Percentiles rank a stretch among this genome's conserved stretches.
These are phyloP conservation scores for Phanerochaete sordida DNA, from an alignment of 768 basidiomycete species.

Conservation along the genomic window DNA sequence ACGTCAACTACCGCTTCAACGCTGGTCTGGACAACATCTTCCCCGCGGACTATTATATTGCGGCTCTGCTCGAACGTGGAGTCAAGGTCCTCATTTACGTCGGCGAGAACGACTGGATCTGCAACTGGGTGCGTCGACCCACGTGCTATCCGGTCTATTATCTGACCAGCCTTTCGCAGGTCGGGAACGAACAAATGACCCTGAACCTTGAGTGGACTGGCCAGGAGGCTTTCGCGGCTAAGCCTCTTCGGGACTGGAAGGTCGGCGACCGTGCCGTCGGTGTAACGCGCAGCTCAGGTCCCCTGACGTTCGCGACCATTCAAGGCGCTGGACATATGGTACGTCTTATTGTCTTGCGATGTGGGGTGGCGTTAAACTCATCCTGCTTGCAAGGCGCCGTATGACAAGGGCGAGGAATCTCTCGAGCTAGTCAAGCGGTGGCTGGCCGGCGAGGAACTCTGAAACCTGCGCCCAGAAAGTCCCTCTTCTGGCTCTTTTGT, in stretches of 20 bases:
- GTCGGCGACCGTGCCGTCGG: conserved; percentile 53
- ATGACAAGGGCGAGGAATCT: conserved; percentile 57
- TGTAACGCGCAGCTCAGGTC: conserved; percentile 45
- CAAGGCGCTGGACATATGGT: conserved; percentile 78
- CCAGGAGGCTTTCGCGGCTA: conserved; percentile 39
- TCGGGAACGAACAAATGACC: conserved; percentile 64
- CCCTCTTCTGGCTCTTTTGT: too few relatives aligned
- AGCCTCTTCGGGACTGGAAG: conserved; percentile 49
- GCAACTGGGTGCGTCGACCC: conserved; percentile 46
- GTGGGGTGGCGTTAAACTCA: background rate
- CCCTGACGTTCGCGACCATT: conserved; percentile 61
- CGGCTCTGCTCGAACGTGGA: conserved; percentile 50
- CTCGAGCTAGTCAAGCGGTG: conserved; percentile 48
- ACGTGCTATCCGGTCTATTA: background rate
- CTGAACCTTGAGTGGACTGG: conserved; percentile 59
- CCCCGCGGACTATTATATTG: conserved; percentile 39
- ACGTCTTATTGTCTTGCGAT: background rate
- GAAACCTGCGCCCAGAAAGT: background rate
- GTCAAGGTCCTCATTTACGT: conserved; percentile 51
- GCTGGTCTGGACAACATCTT: conserved; percentile 36
- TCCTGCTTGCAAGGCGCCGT: conserved; percentile 43
- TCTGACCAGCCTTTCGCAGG: conserved; percentile 11
- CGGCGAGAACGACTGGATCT: conserved; percentile 54
- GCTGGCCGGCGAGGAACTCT: conserved; percentile 31
- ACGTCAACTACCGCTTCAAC: conserved; percentile 50